A percentile compares a stretch with the other conserved stretches of the same genome.
Evolutionary conservation across 768 basidiomycete genomes (phyloP).

Genomic region (Rhizopogon sp.): DNA sequence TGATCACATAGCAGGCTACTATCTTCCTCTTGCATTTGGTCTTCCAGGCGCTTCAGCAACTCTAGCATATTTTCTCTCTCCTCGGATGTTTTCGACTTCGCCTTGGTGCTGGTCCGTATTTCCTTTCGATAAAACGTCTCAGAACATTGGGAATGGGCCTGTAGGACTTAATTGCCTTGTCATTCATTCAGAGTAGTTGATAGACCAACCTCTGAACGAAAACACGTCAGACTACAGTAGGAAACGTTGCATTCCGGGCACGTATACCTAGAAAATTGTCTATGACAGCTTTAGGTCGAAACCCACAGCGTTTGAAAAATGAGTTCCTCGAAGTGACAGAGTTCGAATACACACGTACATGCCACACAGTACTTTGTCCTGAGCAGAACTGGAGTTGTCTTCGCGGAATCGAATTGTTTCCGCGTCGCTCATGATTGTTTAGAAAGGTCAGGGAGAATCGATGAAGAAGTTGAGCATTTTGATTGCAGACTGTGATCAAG

Average conservation of each 20-base stretch:
- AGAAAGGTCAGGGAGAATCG: neutral
- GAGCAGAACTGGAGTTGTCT: neutral
- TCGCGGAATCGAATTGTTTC: slow-evolving; percentile 8
- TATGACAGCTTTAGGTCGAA: slow-evolving; percentile 50
- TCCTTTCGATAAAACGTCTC: slow-evolving; percentile 80
- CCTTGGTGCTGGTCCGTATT: slow-evolving; percentile 56
- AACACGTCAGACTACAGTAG: slow-evolving; percentile 80
- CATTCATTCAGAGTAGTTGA: neutral
- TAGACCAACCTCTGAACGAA: slow-evolving; percentile 59
- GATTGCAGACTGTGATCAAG: neutral
- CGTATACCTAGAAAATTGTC: slow-evolving; percentile 75
- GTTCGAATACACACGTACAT: slow-evolving; percentile 31
- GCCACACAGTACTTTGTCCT: slow-evolving; percentile 32
- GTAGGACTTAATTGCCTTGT: neutral
- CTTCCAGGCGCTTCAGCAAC: slow-evolving; percentile 68
- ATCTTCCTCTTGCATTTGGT: slow-evolving; percentile 42
- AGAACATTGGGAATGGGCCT: slow-evolving; percentile 70
- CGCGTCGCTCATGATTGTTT: slow-evolving; percentile 8
- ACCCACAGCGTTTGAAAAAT: slow-evolving; percentile 1
- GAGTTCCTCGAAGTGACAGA: neutral
- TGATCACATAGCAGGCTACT: slow-evolving; percentile 23
- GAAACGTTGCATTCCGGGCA: slow-evolving; percentile 78
- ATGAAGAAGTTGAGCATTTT: neutral
- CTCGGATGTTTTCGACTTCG: slow-evolving; percentile 45
- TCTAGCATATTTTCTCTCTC: slow-evolving; percentile 67